Base-by-base conservation (phyloP, 192 early-diverging fungal genomes). In the Coemansia sp. region DNA sequence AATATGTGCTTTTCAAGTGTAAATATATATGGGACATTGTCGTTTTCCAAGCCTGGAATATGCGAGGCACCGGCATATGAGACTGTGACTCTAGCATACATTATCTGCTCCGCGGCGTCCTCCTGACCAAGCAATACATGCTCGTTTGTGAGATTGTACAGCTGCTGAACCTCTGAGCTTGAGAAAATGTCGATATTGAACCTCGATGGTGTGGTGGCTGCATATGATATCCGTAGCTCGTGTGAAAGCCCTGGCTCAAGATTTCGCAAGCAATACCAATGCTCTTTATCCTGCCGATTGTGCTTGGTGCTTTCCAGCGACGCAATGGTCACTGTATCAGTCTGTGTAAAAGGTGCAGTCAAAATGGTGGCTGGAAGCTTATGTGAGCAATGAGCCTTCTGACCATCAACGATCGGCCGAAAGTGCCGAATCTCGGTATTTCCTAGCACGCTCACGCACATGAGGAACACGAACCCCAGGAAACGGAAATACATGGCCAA, bases 151-250 rank as follows among this genome's bases (percentile, higher is more conserved):
- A 58, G 2, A 21, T 56, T 49, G 42, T 38, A 21, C 21, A 58
- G 37, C 1, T 15, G 8, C 9, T 49, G 24, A 15, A 76, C 9
- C 7, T 63, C 50, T 4, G 54, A 49, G 7, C 48, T 38, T 1
- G 64, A 28, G 20, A 63, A 79, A 18, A 79, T 34, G 26, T 65
- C 44, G 10, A 79, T 63, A 2, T 36, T 26, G 47, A 73, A 79
- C 24, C 65, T 56, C 2, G 71, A 54, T 1, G 71, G 71, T 14
- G 61, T 62, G 9, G 71, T 67, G 15, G 76, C 76, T 3, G 76
- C 71, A 36, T 79, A 70, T 21, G 76, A 79, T 34, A 79, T 51
- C n/a, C 76, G 76, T 24, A 79, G 26, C 55, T 79, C 76, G 11
- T 79, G 73, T 7, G 67, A 71, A 7, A 26, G 40, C 0, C 42